Base-by-base conservation (phyloP, 495 filamentous ascomycete species). In the Xylaria acuta region DNA sequence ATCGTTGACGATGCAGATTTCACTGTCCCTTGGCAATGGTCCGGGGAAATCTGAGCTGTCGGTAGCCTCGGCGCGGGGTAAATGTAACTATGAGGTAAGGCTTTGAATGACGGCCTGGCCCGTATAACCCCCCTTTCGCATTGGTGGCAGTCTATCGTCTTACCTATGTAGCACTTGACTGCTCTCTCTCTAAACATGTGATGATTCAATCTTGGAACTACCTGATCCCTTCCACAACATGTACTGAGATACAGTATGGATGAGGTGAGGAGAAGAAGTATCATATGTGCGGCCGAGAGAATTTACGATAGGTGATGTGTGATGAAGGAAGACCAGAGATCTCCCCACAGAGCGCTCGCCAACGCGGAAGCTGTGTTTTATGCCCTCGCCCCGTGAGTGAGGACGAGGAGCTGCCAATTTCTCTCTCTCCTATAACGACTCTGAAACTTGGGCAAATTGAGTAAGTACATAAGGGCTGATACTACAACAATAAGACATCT, bases 1-100 rank as follows among this genome's bases (percentile, higher is more conserved):
- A 51, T 22, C 1, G n/a, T 7, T 51, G n/a, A 51, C 49, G 11
- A 54, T 5, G 51, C 51, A 16, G 51, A 7, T 7, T 56, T 56
- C 14, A 14, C 9, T 25, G 9, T 12, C 49, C 49, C 8, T 27
- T 53, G 49, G 22, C 22, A 27, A 53, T 53, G 25, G 22, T 53
- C 49, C 11, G 22, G 49, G 49, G 49, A 27, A 27, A 53, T 27
- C 22, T 7, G 18, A 27, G 51, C 14, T 56, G 25, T 56, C 53
- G 53, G 53, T 12, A 56, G 18, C 9, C 53, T 56, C 53, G 53
- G 53, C 49, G 49, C 25, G 53, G 53, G 53, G 53, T 56, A 56
- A 18, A 32, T 56, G 53, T 56, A 56, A 56, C 53, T 25, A 56
- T 56, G 25, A 56, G 51, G 51, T 56, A 25, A 56, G 51, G 16